A percentile compares a stretch with the other conserved stretches of the same genome.
Conservation (phyloP, 345 rosid genomes). For the Lepidium aucheri region DNA sequence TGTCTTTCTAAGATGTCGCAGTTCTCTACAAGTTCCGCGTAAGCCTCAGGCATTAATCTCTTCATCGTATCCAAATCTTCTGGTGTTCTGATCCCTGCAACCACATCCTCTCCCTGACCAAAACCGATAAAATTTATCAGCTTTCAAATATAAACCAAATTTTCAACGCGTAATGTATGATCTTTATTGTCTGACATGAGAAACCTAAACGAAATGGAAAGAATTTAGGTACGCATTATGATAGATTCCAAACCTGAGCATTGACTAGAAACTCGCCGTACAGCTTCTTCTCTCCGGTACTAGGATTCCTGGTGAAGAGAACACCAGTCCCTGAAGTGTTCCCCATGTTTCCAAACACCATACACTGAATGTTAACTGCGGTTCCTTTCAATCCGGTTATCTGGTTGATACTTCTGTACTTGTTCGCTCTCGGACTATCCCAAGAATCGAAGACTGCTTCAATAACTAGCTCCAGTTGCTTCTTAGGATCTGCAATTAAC, state of each 20-base stretch:
- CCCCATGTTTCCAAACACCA: conserved; percentile 98
- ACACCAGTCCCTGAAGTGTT: conserved; percentile 92
- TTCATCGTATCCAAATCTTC: conserved; percentile 76
- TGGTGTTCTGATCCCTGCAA: conserved; percentile 94
- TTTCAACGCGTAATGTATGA: conserved; percentile 4
- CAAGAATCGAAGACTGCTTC: conserved; percentile 88
- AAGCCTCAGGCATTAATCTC: conserved; percentile 68
- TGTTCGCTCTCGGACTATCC: conserved; percentile 83
- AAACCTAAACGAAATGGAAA: too few relatives aligned
- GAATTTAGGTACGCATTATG: not conserved
- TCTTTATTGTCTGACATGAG: too few relatives aligned
- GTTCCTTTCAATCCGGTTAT: conserved; percentile 84
- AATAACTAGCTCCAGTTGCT: conserved; percentile 58
- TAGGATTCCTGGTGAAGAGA: conserved; percentile 89
- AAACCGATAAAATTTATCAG: not conserved
- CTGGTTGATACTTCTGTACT: conserved; percentile 83
- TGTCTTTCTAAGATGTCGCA: conserved; percentile 77
- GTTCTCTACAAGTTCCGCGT: conserved; percentile 76
- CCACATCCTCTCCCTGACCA: conserved; percentile 87
- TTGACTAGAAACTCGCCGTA: conserved; percentile 89
- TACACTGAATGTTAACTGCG: conserved; percentile 88
- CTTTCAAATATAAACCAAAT: not conserved
- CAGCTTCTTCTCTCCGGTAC: conserved; percentile 83
- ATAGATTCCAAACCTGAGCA: conserved; percentile 59
- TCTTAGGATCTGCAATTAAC: conserved; percentile 51